Conservation (phyloP, 768 basidiomycete genomes). For the Nidularia pulvinata region DNA sequence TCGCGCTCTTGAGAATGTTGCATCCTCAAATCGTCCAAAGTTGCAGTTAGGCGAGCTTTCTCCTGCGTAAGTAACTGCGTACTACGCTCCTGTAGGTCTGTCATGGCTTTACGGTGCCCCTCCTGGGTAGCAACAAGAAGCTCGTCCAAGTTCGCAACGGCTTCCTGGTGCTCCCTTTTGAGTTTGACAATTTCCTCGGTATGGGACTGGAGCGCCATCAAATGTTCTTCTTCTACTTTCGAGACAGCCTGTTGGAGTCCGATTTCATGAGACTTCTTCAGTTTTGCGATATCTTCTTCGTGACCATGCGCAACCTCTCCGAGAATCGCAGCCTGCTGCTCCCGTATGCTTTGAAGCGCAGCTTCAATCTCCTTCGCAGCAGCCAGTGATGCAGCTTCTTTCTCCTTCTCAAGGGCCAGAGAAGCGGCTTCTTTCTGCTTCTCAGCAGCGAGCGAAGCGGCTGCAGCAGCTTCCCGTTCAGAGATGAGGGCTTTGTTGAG, state of each 20-base stretch:
- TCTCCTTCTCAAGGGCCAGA: constrained; percentile 36
- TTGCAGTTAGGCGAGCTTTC: constrained; percentile 37
- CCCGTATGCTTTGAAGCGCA: constrained; percentile 42
- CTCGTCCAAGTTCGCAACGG: constrained; percentile 30
- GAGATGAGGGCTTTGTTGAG: constrained; percentile 40
- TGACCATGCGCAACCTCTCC: constrained; percentile 57
- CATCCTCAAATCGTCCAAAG: constrained; percentile 48
- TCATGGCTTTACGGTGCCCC: constrained; percentile 11
- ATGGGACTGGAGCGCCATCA: constrained; percentile 35
- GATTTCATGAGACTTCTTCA: constrained; percentile 47
- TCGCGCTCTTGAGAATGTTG: constrained; percentile 50
- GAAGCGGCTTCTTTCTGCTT: constrained; percentile 46
- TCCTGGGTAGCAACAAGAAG: constrained; percentile 10
- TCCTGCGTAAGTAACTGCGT: constrained; percentile 39
- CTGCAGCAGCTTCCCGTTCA: constrained; percentile 48
- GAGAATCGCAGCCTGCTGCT: constrained; percentile 55
- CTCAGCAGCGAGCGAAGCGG: constrained; percentile 20
- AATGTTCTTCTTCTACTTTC: constrained; percentile 21
- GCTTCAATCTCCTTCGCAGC: constrained; percentile 45
- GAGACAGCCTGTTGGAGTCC: constrained; percentile 27
- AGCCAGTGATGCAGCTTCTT: constrained; percentile 33
- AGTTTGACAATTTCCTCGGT: constrained; percentile 33
- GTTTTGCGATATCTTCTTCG: constrained; percentile 46
- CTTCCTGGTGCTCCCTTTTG: constrained; percentile 30
- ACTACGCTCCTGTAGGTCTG: constrained; percentile 23